Evolutionary conservation across 495 filamentous ascomycete species (phyloP).

Genomic region (Lophiotrema nucula): DNA sequence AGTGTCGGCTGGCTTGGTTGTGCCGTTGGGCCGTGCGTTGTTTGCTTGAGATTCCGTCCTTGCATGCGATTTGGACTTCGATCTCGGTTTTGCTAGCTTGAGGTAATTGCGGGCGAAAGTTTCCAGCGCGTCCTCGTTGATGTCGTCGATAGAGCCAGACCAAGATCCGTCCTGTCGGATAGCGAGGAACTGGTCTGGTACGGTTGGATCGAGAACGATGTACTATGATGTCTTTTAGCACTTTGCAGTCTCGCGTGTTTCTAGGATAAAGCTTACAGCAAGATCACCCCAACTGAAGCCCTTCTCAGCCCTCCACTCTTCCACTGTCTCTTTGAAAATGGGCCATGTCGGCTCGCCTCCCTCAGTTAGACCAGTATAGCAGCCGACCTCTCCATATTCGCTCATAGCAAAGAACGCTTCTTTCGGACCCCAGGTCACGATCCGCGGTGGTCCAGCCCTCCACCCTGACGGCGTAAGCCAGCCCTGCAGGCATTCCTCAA

Average conservation of each 20-base stretch:
- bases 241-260: too few species aligned
- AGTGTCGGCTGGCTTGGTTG: not conserved
- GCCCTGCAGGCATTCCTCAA: conserved; percentile 24
- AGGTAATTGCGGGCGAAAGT: conserved; percentile 26
- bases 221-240: too few species aligned
- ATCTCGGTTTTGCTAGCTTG: not conserved
- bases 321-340: conserved; percentile 25
- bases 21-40: not conserved
- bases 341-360: not conserved
- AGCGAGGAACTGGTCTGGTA: conserved; percentile 26
- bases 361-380: not conserved
- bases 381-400: conserved; percentile 22
- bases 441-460: conserved; percentile 25
- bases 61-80: not conserved
- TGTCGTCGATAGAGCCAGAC: conserved; percentile 32
- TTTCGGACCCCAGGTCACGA: conserved; percentile 13
- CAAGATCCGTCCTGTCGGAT: conserved; percentile 24
- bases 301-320: conserved; percentile 26
- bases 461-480: conserved; percentile 33
- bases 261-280: conserved; percentile 10
- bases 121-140: conserved; percentile 21
- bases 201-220: conserved; percentile 18
- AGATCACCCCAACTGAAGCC: conserved; percentile 23
- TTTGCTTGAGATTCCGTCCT: not conserved
- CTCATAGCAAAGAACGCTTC: conserved; percentile 23